phyloP scores from a whole-genome alignment of 2,329 filamentous ascomycete species.

The Penicillium sclerotiorum region DNA sequence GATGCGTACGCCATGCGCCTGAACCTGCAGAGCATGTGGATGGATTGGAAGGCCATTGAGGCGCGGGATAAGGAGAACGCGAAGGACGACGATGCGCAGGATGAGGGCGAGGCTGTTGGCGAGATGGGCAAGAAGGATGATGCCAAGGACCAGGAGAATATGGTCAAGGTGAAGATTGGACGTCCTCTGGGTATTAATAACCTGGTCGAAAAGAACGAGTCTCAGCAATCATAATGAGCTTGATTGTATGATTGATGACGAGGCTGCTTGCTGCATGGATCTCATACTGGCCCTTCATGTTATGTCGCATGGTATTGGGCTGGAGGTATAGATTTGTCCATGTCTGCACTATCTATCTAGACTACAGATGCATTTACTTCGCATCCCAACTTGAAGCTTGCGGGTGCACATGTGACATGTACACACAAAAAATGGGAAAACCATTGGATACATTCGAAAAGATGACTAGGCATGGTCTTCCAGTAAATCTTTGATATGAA shows the following conservation, averaged over 20 bases:
- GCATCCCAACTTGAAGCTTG: too few species aligned
- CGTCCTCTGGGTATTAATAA: slow-evolving; percentile 74
- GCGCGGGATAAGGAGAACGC: slow-evolving; percentile 39
- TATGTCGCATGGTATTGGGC: too few species aligned
- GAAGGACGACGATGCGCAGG: slow-evolving; percentile 40
- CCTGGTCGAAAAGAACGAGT: slow-evolving; percentile 54
- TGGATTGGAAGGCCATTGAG: slow-evolving; percentile 52
- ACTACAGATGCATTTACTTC: not conserved
- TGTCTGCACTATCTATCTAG: not conserved
- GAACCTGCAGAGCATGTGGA: slow-evolving; percentile 63
- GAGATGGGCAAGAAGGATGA: slow-evolving; percentile 59
- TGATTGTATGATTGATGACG: not conserved
- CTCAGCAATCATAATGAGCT: slow-evolving; percentile 18
- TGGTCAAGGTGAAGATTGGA: slow-evolving; percentile 84
- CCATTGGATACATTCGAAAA: too few species aligned
- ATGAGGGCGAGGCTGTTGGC: slow-evolving; percentile 73
- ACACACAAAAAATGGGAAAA: not conserved
- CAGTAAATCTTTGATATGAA: too few species aligned
- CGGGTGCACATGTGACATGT: slow-evolving; percentile 1
- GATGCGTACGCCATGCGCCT: slow-evolving; percentile 94
- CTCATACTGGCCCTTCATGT: not conserved
- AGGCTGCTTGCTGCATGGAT: not conserved
- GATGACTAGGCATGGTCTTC: too few species aligned
- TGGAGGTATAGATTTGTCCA: too few species aligned
- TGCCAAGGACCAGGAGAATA: slow-evolving; percentile 62